Evolutionary conservation across 805 yeast genomes (phyloP), one percentile per base, ranked within the genome.

Genomic region (Maudiozyma bulderi): DNA sequence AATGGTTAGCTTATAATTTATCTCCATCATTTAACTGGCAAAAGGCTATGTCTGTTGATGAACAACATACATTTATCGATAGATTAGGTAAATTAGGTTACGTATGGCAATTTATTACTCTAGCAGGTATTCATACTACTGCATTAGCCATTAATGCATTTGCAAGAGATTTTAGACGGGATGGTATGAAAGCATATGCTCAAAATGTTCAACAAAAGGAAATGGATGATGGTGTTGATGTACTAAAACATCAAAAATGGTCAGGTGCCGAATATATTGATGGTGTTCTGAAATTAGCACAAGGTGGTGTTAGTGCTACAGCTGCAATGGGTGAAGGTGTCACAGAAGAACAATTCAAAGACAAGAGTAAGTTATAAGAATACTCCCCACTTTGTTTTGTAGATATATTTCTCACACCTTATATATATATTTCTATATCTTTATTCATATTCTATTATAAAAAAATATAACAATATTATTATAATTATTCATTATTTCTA

Each of bases 311-410:
- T 50, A 77, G 90, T 46, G 84, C 95, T 15, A 91, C 98, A 45
- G 95, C 97, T 57, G 97, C 98, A 45, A 91, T 91, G 97, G 97
- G 97, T 64, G 84, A 84, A 53, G 98, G 98, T 74, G 97, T 91
- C 57, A 91, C 98, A 48, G 98, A 91, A 73, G 95, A 86, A 58
- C 98, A 91, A 72, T 91, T 91, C 74, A 86, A 37, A 30, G 48
- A 42, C 13, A 47, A 84, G 56, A 51, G 56, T 39, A 53, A 53
- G 29, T 43, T 53, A 34, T 53, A 43, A 45, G 3, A 9, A 8
- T 4, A 4, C 4, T 20, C 4, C 26, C 26, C 26, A 20, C 26
- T 20, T 20, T 43, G 13, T 31, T 9, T 32, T 32, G 26, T 35
- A 9, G 11, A 35, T 5, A 13, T 35, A 35, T 35, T n/a, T 28